Evolutionary conservation across 2,329 filamentous ascomycete species (phyloP).

Genomic region (Trichoderma brevicompactum): DNA sequence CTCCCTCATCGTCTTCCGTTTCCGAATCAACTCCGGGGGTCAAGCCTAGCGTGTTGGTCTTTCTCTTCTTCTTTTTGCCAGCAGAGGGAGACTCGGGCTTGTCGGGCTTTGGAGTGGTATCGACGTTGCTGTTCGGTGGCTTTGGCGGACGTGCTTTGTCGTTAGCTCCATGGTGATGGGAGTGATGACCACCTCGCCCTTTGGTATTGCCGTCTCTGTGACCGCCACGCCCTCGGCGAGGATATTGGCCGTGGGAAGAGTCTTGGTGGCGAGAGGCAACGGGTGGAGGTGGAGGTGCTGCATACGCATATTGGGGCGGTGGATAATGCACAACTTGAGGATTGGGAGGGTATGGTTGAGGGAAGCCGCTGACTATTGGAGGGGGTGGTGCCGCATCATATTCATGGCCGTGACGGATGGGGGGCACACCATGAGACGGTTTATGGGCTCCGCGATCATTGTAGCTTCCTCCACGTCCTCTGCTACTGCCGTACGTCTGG

Average conservation of each 20-base stretch:
- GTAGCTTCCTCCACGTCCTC: conserved; percentile 47
- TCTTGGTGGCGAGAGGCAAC: conserved; percentile 43
- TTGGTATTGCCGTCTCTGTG: conserved; percentile 46
- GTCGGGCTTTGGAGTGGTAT: conserved; percentile 21
- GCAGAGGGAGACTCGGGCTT: conserved; percentile 51
- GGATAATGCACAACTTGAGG: conserved; percentile 47
- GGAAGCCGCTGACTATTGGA: conserved; percentile 44
- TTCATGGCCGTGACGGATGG: conserved; percentile 43
- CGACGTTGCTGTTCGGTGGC: conserved; percentile 32
- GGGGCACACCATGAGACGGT: conserved; percentile 36
- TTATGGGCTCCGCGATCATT: conserved; percentile 51
- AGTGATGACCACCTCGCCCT: conserved; percentile 46
- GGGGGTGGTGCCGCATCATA: conserved; percentile 39
- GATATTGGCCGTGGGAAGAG: conserved; percentile 43
- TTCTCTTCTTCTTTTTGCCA: conserved; percentile 72
- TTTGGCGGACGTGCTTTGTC: conserved; percentile 47
- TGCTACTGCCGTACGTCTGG: conserved; percentile 40
- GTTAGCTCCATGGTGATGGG: conserved; percentile 48
- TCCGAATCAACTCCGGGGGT: conserved; percentile 68
- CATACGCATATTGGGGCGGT: conserved; percentile 43
- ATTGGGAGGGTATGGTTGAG: conserved; percentile 48
- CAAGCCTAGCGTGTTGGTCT: conserved; percentile 72
- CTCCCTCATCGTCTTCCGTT: conserved; percentile 67
- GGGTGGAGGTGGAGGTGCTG: conserved; percentile 45
- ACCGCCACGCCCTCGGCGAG: conserved; percentile 40